A percentile compares a stretch with the other conserved stretches of the same genome.
Conservation (phyloP, 2,329 filamentous ascomycete genomes). For the Didymella sp. region DNA sequence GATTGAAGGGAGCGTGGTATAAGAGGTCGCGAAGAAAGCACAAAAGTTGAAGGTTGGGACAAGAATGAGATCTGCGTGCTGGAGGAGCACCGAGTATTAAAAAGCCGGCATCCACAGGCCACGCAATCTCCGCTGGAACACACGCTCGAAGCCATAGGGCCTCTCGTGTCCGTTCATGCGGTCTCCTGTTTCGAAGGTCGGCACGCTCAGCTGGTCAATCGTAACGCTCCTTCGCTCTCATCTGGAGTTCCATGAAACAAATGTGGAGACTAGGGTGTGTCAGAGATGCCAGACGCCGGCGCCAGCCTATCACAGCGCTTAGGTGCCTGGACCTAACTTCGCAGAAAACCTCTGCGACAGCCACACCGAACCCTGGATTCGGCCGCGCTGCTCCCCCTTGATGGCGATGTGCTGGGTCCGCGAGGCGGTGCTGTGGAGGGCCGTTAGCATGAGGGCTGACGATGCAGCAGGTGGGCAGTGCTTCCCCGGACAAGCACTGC, state of each 20-base stretch:
- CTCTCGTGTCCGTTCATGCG: constrained; percentile 25
- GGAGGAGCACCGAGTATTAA: constrained; percentile 37
- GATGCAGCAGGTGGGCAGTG: constrained; percentile 1
- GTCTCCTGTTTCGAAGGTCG: constrained; percentile 34
- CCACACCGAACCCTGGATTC: constrained; percentile 37
- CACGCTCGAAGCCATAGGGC: constrained; percentile 32
- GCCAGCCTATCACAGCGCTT: constrained; percentile 8
- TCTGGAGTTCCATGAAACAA: constrained; percentile 45
- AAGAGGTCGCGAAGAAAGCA: constrained; percentile 29
- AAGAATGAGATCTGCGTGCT: constrained; percentile 29
- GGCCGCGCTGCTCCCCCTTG: constrained; percentile 26
- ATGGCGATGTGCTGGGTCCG: constrained; percentile 20
- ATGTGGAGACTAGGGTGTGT: constrained; percentile 45
- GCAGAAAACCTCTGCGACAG: constrained; percentile 35
- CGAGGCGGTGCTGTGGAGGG: constrained; percentile 29
- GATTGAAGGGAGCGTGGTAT: constrained; percentile 37
- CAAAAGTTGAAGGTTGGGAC: constrained; percentile 38
- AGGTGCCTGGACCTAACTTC: constrained; percentile 31
- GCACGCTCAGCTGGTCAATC: constrained; percentile 36
- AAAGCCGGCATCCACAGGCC: constrained; percentile 31
- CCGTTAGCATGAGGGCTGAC: constrained; percentile 13
- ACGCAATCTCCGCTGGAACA: constrained; percentile 38
- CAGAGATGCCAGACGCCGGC: constrained; percentile 35
- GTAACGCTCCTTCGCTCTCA: constrained; percentile 28
- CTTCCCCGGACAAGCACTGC: constrained; percentile 4